Conservation (phyloP, 2,329 filamentous ascomycete species). For the Calonectria fujianensis region DNA sequence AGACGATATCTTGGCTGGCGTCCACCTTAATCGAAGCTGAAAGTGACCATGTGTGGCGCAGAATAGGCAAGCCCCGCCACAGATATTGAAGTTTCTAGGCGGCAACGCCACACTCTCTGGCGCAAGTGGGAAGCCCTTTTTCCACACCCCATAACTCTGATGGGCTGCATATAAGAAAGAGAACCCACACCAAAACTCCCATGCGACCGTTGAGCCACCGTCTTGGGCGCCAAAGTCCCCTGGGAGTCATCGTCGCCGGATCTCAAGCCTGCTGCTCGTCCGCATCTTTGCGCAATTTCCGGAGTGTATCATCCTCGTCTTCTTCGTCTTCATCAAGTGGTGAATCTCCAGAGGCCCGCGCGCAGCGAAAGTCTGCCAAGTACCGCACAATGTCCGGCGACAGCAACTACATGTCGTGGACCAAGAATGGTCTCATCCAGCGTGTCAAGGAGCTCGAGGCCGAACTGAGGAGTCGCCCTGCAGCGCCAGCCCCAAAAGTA, state of each 20-base stretch:
- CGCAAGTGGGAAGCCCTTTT: constrained; percentile 51
- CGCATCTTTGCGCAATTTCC: not conserved
- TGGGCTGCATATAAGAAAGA: constrained; percentile 50
- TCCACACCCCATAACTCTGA: constrained; percentile 46
- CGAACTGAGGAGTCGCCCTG: constrained; percentile 72
- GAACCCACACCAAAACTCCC: constrained; percentile 53
- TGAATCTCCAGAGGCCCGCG: constrained; percentile 43
- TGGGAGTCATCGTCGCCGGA: constrained; percentile 46
- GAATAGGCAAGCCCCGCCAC: constrained; percentile 38
- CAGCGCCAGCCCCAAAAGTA: constrained; percentile 54
- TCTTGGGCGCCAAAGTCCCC: constrained; percentile 54
- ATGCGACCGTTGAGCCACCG: constrained; percentile 55
- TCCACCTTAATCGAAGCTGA: constrained; percentile 5
- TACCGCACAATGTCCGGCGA: constrained; percentile 58
- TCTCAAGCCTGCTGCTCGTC: constrained; percentile 37
- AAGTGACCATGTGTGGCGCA: constrained; percentile 23
- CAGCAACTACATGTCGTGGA: constrained; percentile 79
- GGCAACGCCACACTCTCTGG: constrained; percentile 47
- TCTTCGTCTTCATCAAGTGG: constrained; percentile 50
- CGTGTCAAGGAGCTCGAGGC: constrained; percentile 81
- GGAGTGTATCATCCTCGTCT: constrained; percentile 35
- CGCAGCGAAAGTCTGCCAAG: constrained; percentile 43
- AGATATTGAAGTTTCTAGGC: not conserved
- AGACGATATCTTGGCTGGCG: constrained; percentile 18
- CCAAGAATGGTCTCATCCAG: constrained; percentile 79